Conservation (phyloP, 2,329 filamentous ascomycete species). For the Aureobasidium sp. region DNA sequence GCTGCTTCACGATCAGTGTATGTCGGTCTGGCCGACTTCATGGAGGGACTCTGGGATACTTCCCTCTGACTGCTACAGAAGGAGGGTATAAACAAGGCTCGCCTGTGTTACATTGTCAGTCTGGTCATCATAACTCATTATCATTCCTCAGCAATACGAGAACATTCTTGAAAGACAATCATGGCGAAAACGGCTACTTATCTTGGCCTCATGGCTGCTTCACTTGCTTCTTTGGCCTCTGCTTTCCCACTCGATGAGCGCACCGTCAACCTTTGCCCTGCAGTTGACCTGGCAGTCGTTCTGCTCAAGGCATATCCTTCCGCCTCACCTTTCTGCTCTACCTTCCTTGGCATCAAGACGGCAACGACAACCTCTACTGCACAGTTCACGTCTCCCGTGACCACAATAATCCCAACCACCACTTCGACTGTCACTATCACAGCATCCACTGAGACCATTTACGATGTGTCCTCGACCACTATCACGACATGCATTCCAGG, state of each 20-base stretch:
- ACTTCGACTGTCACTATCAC: background rate
- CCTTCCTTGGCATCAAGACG: slow-evolving; percentile 8
- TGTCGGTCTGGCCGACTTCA: background rate
- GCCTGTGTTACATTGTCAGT: background rate
- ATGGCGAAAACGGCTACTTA: background rate
- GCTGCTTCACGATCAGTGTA: background rate
- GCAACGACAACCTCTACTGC: slow-evolving; percentile 1
- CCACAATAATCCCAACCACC: background rate
- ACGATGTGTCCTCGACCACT: background rate
- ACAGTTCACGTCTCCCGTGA: background rate
- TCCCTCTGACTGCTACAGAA: background rate
- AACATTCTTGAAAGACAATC: background rate
- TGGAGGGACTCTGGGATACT: no score
- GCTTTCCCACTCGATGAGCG: background rate
- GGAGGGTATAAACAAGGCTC: background rate
- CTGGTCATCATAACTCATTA: background rate
- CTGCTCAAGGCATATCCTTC: background rate
- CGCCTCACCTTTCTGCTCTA: slow-evolving; percentile 13
- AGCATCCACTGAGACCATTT: background rate
- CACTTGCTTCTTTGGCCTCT: background rate
- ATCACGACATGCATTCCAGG: background rate
- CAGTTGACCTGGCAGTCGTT: background rate
- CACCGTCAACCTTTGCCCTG: background rate
- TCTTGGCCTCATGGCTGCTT: slow-evolving; percentile 25
- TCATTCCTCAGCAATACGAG: background rate